Evolutionary conservation across 805 yeast genomes (phyloP), one percentile per base, ranked within the genome.

Genomic region (Suhomyces tanzawaensis): DNA sequence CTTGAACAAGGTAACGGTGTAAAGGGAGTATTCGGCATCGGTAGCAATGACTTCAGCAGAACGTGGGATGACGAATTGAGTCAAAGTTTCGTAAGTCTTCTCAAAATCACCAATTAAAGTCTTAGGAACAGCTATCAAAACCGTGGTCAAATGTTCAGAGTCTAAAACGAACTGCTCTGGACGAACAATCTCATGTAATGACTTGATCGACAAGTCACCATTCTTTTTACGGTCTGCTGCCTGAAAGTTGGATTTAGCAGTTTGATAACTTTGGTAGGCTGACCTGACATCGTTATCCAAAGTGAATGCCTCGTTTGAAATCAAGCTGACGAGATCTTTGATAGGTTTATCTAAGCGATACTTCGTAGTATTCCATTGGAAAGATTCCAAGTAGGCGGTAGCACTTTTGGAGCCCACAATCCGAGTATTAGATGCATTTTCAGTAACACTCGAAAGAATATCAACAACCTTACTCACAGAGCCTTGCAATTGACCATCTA

Each of bases 171-270:
- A 86, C 54, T 93, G 88, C 36, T 80, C 79, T 8, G 88, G 83
- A 36, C 77, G 76, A 36, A 93, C 96, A 39, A 91, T 76, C 54
- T 87, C 93, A 58, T 91, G 97, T 44, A 93, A 71, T 3, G 96
- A 85, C 60, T 86, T 82, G 39, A 91, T 90, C 3, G 96, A 82
- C 48, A 93, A 73, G 60, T 93, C 96, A 41, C 99, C 99, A 26
- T 86, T 83, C 61, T 84, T 85, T 66, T 90, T 90, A 55, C 97
- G 79, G 62, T 91, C 95, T 7, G 95, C 91, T 9, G 96, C 89
- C 34, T 81, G 74, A 44, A 89, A 72, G 57, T 82, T 85, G 30
- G 95, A 79, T 64, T 82, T 86, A 34, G 97, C 96, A 33, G 79
- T 76, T 52, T 79, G 85, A 66, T 88, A 93, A 49, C 70, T 74